Percentiles rank a stretch among this genome's conserved stretches.
phyloP scores from a whole-genome alignment of 1,284 basidiomycete genomes.

The Ustilago esculenta region DNA sequence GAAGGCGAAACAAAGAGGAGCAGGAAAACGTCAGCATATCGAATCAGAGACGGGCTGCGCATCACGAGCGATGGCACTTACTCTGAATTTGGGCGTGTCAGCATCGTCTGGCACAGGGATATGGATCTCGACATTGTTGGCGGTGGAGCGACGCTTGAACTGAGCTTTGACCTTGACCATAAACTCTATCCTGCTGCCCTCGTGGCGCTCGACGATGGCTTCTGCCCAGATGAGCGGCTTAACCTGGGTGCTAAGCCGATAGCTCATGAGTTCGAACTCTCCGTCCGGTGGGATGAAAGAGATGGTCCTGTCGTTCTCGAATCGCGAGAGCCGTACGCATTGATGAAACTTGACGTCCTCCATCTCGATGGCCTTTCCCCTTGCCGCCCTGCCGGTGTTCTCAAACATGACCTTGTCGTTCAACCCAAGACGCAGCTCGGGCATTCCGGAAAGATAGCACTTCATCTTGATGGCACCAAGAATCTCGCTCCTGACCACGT shows the following conservation, averaged over 20 bases:
- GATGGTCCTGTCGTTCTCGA: slow-evolving; percentile 98
- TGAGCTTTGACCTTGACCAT: slow-evolving; percentile 98
- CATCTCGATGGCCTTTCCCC: slow-evolving; percentile 99
- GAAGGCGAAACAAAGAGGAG: background rate
- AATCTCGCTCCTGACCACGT: slow-evolving; percentile 96
- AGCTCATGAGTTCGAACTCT: slow-evolving; percentile 98
- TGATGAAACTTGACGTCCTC: slow-evolving; percentile 99
- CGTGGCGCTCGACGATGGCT: slow-evolving; percentile 92
- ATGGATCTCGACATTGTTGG: slow-evolving; percentile 98
- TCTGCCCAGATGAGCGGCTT: slow-evolving; percentile 99
- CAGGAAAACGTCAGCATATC: slow-evolving; percentile 1
- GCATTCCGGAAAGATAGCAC: slow-evolving; percentile 98
- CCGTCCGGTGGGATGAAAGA: slow-evolving; percentile 99
- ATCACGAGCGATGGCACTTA: background rate
- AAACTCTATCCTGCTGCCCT: slow-evolving; percentile 92
- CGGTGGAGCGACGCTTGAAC: slow-evolving; percentile 94
- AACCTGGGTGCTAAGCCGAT: slow-evolving; percentile 92
- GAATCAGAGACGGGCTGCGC: too few relatives aligned
- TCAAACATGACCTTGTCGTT: slow-evolving; percentile 99
- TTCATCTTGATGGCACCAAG: slow-evolving; percentile 99
- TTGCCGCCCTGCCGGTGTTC: slow-evolving; percentile 89
- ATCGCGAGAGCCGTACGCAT: slow-evolving; percentile 97
- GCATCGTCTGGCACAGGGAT: slow-evolving; percentile 98
- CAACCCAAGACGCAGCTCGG: slow-evolving; percentile 90
- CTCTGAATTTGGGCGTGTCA: slow-evolving; percentile 92